Percentiles rank a stretch among this genome's conserved stretches.
These are phyloP conservation scores for Erodium texanum DNA, from an alignment of 441 rosid genomes.

Conservation along the genomic window DNA sequence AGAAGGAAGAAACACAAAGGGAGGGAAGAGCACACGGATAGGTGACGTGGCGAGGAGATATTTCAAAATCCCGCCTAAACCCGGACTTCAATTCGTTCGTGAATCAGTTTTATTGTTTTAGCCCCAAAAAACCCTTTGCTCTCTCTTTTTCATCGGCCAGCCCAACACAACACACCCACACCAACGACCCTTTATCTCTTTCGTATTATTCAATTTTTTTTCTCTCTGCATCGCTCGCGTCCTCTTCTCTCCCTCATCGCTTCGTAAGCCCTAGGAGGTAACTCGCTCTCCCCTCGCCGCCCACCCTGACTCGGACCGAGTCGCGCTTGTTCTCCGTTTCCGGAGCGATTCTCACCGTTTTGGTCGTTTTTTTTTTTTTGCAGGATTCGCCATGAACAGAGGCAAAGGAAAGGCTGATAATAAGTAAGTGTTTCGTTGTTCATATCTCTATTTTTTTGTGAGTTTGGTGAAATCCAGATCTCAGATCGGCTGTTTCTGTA, in stretches of 20 bases:
- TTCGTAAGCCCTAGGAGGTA: constrained; percentile 32
- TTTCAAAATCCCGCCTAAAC: constrained; percentile 34
- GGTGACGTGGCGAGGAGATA: constrained; percentile 26
- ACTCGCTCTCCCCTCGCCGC: constrained; percentile 18
- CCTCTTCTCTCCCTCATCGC: constrained; percentile 5
- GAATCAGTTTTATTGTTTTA: too few relatives aligned
- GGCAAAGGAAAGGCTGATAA: constrained; percentile 39
- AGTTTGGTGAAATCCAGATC: not conserved
- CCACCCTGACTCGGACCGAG: constrained; percentile 17
- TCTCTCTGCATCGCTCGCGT: not conserved
- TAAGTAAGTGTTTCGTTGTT: constrained; percentile 27
- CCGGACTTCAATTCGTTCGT: constrained; percentile 8
- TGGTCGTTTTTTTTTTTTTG: not conserved
- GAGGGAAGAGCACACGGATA: constrained; percentile 11
- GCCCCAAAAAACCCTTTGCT: constrained; percentile 8
- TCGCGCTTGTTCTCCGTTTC: not conserved
- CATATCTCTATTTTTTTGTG: too few relatives aligned
- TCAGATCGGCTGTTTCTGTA: not conserved
- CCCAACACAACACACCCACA: too few relatives aligned
- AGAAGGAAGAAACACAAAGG: not conserved
- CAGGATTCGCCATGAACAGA: constrained; percentile 61
- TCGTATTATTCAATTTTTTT: not conserved
- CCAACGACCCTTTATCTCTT: constrained; percentile 13
- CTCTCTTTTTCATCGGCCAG: constrained; percentile 16
- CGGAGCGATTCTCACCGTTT: constrained; percentile 17